These are phyloP conservation scores for Penicillium oxalicum DNA, from an alignment of 2,329 filamentous ascomycete species.

Conservation along the genomic window DNA sequence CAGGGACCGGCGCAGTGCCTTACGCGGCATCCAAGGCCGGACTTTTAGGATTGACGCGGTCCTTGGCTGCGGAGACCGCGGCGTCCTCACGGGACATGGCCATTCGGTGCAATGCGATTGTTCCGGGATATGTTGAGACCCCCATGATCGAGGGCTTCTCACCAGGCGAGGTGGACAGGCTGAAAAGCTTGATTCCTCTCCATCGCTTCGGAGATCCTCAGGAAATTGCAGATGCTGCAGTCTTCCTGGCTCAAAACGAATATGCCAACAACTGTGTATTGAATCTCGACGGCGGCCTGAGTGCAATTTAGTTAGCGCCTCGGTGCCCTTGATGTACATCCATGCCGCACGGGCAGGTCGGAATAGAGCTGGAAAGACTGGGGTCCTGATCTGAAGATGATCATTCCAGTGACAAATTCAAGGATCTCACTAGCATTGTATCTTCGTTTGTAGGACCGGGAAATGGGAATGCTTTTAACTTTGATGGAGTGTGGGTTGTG, in stretches of 20 bases:
- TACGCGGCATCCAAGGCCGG: constrained; percentile 80
- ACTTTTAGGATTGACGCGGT: constrained; percentile 54
- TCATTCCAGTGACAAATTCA: no score
- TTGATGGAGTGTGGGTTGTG: no score
- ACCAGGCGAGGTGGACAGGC: constrained; percentile 22
- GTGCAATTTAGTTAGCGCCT: constrained; percentile 47
- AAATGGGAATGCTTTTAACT: no score
- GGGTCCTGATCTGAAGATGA: no score
- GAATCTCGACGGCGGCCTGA: constrained; percentile 79
- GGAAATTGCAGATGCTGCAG: constrained; percentile 75
- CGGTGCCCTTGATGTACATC: no score
- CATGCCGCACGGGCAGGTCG: no score
- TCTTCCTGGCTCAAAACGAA: constrained; percentile 69
- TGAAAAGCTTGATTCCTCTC: constrained; percentile 53
- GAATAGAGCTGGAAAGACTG: no score
- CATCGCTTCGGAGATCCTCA: constrained; percentile 60
- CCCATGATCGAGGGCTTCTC: constrained; percentile 63
- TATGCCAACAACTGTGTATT: constrained; percentile 85
- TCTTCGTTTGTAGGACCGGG: no score
- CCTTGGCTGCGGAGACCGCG: constrained; percentile 31
- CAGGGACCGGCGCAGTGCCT: constrained; percentile 62
- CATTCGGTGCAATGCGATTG: constrained; percentile 72
- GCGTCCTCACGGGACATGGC: constrained; percentile 53
- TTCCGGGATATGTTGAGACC: constrained; percentile 78
- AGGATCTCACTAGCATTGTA: no score